Percentiles rank a stretch among this genome's conserved stretches.
These are phyloP conservation scores for Hirschioporus abietinus DNA, from an alignment of 768 basidiomycete species.

Conservation along the genomic window DNA sequence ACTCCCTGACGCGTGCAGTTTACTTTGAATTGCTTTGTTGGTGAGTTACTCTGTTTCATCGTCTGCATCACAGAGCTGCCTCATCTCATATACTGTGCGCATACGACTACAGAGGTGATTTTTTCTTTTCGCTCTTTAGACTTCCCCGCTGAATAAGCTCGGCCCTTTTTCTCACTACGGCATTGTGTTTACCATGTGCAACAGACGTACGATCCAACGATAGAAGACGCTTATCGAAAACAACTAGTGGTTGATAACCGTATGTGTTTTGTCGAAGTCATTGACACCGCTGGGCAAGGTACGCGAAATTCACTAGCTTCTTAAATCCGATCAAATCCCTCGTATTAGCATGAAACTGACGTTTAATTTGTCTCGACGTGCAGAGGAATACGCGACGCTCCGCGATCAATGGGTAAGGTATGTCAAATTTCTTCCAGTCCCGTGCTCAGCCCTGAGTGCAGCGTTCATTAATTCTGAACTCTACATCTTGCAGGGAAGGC, in stretches of 20 bases:
- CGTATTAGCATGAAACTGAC: slow-evolving; percentile 4
- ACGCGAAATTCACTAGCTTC: slow-evolving; percentile 22
- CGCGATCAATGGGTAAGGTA: slow-evolving; percentile 98
- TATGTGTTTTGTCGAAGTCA: slow-evolving; percentile 94
- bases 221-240: slow-evolving; percentile 97
- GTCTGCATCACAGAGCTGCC: background rate
- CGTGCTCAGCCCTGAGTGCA: slow-evolving; percentile 11
- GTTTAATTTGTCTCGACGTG: slow-evolving; percentile 17
- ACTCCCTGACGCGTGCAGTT: slow-evolving; percentile 47
- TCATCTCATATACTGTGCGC: background rate
- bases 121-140: background rate
- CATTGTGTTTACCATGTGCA: slow-evolving; percentile 4
- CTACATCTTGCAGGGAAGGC: slow-evolving; percentile 60
- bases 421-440: slow-evolving; percentile 26
- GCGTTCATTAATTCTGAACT: slow-evolving; percentile 11
- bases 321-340: slow-evolving; percentile 3
- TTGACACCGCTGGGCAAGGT: slow-evolving; percentile 98
- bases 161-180: background rate
- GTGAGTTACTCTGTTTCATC: slow-evolving; percentile 39
- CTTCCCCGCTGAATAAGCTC: background rate
- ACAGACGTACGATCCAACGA: slow-evolving; percentile 96
- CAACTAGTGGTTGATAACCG: slow-evolving; percentile 91
- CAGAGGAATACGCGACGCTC: slow-evolving; percentile 96
- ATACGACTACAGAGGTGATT: background rate
- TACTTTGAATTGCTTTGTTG: slow-evolving; percentile 93